Evolutionary conservation across 148 eudicot genomes (phyloP).

Genomic region (Heliosperma pusillum): DNA sequence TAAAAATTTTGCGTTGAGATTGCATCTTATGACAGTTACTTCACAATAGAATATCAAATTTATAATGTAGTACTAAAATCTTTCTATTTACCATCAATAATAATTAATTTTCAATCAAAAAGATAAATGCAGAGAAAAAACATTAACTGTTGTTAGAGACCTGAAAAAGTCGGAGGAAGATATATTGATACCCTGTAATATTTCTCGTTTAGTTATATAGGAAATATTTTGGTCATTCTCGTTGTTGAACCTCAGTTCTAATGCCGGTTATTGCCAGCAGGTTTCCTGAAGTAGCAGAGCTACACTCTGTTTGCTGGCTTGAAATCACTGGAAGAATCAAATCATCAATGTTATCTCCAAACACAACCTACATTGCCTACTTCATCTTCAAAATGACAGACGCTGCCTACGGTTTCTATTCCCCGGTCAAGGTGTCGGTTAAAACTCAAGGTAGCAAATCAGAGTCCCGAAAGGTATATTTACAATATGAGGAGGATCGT

Average conservation of each 20-base stretch:
- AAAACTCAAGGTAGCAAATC: conserved; percentile 28
- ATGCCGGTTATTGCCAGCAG: conserved; percentile 22
- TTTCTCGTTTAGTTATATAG: too few species aligned
- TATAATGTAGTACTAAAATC: too few species aligned
- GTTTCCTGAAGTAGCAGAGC: conserved; percentile 55
- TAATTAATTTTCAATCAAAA: too few species aligned
- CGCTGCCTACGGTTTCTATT: conserved; percentile 35
- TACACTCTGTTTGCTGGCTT: conserved; percentile 47
- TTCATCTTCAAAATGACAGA: conserved; percentile 42
- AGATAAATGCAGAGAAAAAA: too few species aligned
- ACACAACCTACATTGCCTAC: conserved; percentile 47
- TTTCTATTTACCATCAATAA: too few species aligned
- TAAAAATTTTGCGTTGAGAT: too few species aligned
- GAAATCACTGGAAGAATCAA: conserved; percentile 44
- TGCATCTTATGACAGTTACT: too few species aligned
- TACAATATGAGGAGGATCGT: conserved; percentile 28
- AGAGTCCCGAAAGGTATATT: conserved; percentile 20
- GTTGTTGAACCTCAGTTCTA: background rate
- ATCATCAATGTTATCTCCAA: conserved; percentile 36
- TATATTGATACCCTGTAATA: too few species aligned
- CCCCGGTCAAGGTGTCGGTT: conserved; percentile 28
- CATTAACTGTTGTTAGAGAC: too few species aligned
- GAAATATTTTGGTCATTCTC: background rate
- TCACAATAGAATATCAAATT: too few species aligned
- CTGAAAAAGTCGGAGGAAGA: too few species aligned